phyloP scores from a whole-genome alignment of 106 monocot genomes.

The Hemerocallis citrina region DNA sequence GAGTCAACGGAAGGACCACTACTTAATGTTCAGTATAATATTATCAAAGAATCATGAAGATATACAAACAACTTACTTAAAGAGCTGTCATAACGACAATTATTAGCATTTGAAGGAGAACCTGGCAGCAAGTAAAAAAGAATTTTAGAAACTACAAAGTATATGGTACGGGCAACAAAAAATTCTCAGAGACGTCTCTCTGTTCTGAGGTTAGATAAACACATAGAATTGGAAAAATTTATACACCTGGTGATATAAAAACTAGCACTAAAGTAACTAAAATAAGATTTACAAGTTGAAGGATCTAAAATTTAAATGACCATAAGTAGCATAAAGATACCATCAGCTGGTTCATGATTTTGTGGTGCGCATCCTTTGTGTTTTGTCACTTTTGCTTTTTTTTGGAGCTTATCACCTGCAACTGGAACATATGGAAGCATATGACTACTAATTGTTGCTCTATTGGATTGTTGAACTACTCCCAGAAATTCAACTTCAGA shows the following conservation, averaged over 20 bases:
- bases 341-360: slow-evolving; percentile 29
- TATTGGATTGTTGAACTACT: slow-evolving; percentile 12
- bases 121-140: slow-evolving; percentile 7
- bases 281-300: not conserved
- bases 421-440: slow-evolving; percentile 14
- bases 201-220: no score
- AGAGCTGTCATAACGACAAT: slow-evolving; percentile 89
- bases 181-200: no score
- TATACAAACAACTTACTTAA: slow-evolving; percentile 39
- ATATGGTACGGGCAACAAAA: no score
- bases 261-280: not conserved
- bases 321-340: slow-evolving; percentile 18
- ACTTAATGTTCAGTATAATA: not conserved
- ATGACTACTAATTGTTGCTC: slow-evolving; percentile 18
- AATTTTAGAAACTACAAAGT: no score
- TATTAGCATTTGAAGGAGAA: slow-evolving; percentile 14
- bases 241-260: not conserved
- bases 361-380: slow-evolving; percentile 18
- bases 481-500: slow-evolving; percentile 4
- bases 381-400: slow-evolving; percentile 42
- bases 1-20: no score
- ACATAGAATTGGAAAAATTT: not conserved
- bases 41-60: not conserved
- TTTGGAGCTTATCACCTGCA: slow-evolving; percentile 16
- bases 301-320: not conserved